Base-by-base conservation (phyloP, 2,329 filamentous ascomycete genomes). In the Exserohilum turcica region DNA sequence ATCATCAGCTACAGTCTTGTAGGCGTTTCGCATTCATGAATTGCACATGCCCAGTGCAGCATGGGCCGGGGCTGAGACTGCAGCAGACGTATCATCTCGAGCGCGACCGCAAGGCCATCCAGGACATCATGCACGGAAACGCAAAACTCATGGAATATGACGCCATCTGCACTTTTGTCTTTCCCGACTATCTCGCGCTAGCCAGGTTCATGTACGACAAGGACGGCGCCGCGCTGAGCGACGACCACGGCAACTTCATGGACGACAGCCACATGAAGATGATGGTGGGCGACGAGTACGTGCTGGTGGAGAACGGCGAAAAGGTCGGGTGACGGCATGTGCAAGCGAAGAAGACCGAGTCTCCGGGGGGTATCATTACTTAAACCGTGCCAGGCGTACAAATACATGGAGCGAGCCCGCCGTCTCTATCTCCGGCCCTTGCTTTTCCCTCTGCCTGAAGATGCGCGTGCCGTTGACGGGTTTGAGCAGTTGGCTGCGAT, bases 401-500 rank as follows among this genome's bases (percentile, higher is more conserved):
- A 46, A 46, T 43, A 28, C 36, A 40, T 42, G 24, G 28, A 37
- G 32, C 35, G 37, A 35, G 19, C 18, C 32, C 31, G 35, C 15
- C 28, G 16, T 32, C 10, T n/a, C 54, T 63, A 70, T 52, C 61
- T 63, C 56, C 61, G 63, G 35, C 59, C 59, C 37, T 63, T 59
- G 35, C 59, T 66, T 45, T 59, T 57, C 27, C 64, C 58, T 56
- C 68, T 61, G 3, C 68, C 64, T 38, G 57, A 56, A 54, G 60
- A 65, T 18, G 65, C 68, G 15, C 68, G 67, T 27, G 58, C 49
- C 38, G 55, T 51, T 29, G 35, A 46, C 16, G 39, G 13, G 27
- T 64, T 74, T 2, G 84, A 80, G 66, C 86, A 89, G 16, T 85
- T 79, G 42, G 71, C 75, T 46, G 79, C 79, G 57, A 80, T 82